Evolutionary conservation across 2,329 filamentous ascomycete species (phyloP), one percentile per base, ranked within the genome.

Genomic region (Claviceps lovelessii): DNA sequence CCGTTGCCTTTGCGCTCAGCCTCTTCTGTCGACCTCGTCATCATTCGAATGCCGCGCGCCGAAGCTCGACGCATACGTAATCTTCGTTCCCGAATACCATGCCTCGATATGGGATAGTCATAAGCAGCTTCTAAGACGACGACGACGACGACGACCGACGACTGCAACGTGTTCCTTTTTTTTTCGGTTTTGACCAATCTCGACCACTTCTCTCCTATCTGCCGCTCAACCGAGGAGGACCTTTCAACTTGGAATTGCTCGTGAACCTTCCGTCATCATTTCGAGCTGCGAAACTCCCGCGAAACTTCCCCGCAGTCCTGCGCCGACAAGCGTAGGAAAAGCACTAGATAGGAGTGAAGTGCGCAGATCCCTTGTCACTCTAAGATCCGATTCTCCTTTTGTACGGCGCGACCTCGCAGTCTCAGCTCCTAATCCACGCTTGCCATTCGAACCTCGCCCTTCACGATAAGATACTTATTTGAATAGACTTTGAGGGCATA

Each of bases 101-200:
- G 52, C 50, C 45, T 55, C 54, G 54, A 52, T 33, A 35, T 49
- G 50, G 23, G 35, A 49, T 49, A 39, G 42, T n/a, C 23, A 45
- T 19, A 29, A 41, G 31, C 53, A 47, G 41, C 35, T 48, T 45
- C 42, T 42, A 33, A 52, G 19, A 49, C 47, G 52, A 46, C 31
- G 31, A 49, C 10, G 42, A 44, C 41, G 41, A 42, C 41, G n/a
- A 42, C 41, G 41, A 42, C 41, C 2, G 41, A 42, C 4, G 41
- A 23, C 42, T 13, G 28, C 9, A 35, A 19, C 46, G 19, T 52
- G 31, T 48, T 3, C 37, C 45, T 17, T 9, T 23, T 23, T 23
- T 23, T 33, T 37, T 9, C 7, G 23, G 1, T 5, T 19, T 53
- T 9, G 33, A 41, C 19, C 33, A 28, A 31, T 44, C 10, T 31